These are phyloP conservation scores for Phytophthora crassamura DNA, from an alignment of 352 stramenopile genomes.

Conservation along the genomic window DNA sequence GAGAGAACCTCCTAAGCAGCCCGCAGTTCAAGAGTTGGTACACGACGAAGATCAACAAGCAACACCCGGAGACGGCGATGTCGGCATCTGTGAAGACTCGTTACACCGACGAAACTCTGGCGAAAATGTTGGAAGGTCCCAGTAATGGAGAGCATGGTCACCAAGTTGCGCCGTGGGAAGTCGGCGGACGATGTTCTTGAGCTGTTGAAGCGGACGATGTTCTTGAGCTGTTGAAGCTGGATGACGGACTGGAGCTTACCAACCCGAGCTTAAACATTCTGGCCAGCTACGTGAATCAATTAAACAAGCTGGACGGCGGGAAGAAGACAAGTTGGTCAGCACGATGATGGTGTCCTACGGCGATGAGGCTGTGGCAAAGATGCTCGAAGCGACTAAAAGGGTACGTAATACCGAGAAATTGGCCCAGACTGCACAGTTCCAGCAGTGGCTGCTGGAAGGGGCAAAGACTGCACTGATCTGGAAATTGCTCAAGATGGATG, in stretches of 20 bases:
- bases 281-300: not conserved
- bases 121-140: slow-evolving; percentile 1
- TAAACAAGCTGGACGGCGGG: not conserved
- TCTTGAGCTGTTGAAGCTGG: not conserved
- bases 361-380: not conserved
- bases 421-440: not conserved
- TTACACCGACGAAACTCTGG: not conserved
- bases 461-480: not conserved
- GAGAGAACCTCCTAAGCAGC: not conserved
- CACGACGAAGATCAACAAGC: not conserved
- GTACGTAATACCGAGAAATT: not conserved
- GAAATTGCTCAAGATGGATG: slow-evolving; percentile 6
- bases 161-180: not conserved
- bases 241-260: not conserved
- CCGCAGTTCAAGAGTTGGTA: not conserved
- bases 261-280: slow-evolving; percentile 1
- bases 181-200: not conserved
- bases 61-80: not conserved
- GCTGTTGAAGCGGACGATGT: slow-evolving; percentile 4
- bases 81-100: not conserved
- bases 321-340: not conserved
- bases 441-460: not conserved
- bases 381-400: not conserved
- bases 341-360: not conserved
- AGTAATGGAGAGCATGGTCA: not conserved